Evolutionary conservation across 805 yeast genomes (phyloP).

Genomic region (Saccharomycopsis sp.): DNA sequence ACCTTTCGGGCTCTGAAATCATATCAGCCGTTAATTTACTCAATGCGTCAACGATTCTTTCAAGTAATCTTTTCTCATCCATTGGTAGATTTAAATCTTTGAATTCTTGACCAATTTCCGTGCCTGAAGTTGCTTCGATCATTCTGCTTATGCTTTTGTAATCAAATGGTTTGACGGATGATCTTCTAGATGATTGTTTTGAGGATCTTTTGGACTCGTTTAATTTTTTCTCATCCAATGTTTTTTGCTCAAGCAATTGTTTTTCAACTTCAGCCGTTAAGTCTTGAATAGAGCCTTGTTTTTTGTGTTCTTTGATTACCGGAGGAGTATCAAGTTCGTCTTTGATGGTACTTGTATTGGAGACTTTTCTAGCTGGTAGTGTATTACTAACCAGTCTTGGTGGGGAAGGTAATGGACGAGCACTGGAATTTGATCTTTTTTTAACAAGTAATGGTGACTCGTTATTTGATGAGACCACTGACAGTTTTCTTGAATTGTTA

Average conservation of each 20-base stretch:
- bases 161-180: slow-evolving; percentile 11
- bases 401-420: slow-evolving; percentile 11
- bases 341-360: neutral
- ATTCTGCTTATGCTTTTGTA: slow-evolving; percentile 33
- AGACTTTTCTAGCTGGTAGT: neutral
- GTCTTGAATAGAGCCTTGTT: slow-evolving; percentile 2
- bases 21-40: slow-evolving; percentile 84
- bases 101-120: slow-evolving; percentile 61
- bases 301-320: too few species aligned
- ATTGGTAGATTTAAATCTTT: slow-evolving; percentile 60
- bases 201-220: neutral
- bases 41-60: slow-evolving; percentile 76
- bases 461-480: neutral
- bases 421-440: neutral
- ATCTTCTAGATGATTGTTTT: neutral
- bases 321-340: neutral
- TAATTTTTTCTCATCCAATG: neutral
- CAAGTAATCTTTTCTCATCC: slow-evolving; percentile 70
- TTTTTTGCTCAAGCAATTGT: neutral
- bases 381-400: neutral
- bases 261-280: slow-evolving; percentile 8
- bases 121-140: slow-evolving; percentile 48
- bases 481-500: neutral
- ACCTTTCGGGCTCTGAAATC: slow-evolving; percentile 73
- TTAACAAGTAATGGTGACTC: slow-evolving; percentile 8